A percentile compares a stretch with the other conserved stretches of the same genome.
Conservation (phyloP, 2,329 filamentous ascomycete genomes). For the Colletotrichum noveboracense region DNA sequence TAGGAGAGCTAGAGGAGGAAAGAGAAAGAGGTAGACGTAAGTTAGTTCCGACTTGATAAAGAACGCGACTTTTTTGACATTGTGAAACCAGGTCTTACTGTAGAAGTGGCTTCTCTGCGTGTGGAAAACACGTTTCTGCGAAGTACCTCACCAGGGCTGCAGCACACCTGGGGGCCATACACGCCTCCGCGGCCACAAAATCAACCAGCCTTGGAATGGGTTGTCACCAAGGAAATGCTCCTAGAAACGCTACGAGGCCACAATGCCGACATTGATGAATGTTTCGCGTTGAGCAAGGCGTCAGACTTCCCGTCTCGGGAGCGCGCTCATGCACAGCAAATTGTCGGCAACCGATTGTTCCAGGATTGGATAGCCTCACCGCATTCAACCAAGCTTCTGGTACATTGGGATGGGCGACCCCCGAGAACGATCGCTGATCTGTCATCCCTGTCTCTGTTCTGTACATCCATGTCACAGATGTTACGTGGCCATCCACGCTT, state of each 20-base stretch:
- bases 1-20: background rate
- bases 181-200: background rate
- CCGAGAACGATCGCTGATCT: background rate
- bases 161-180: background rate
- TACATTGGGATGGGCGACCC: background rate
- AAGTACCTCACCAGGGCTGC: background rate
- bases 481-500: background rate
- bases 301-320: background rate
- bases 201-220: background rate
- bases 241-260: background rate
- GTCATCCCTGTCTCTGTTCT: background rate
- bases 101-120: background rate
- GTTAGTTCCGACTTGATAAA: accelerated
- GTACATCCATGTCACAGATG: background rate
- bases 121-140: background rate
- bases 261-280: background rate
- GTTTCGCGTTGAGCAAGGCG: background rate
- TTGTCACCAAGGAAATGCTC: background rate
- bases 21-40: background rate
- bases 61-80: background rate
- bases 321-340: background rate
- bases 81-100: background rate
- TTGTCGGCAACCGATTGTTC: background rate
- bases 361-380: background rate
- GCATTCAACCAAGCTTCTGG: background rate